These are phyloP conservation scores for Tetrapisispora iriomotensis DNA, from an alignment of 805 yeast species.

Conservation along the genomic window DNA sequence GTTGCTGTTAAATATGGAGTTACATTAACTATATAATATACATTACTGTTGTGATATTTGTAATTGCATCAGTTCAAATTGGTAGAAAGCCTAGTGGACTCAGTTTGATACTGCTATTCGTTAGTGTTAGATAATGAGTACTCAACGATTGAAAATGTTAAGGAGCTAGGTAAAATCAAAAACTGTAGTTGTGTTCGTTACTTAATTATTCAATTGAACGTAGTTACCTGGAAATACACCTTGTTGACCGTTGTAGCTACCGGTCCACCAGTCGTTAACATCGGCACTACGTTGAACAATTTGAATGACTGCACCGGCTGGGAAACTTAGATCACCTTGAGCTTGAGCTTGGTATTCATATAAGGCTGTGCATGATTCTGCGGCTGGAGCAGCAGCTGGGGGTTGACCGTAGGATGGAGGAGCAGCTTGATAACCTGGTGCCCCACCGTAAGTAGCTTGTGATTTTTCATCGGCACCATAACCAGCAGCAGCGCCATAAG, in stretches of 20 bases:
- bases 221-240: conserved; percentile 97
- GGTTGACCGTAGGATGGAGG: conserved; percentile 15
- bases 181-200: too few species aligned
- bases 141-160: too few species aligned
- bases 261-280: conserved; percentile 98
- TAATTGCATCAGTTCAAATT: too few species aligned
- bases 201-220: conserved; percentile 53
- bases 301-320: conserved; percentile 81
- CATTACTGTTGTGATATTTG: too few species aligned
- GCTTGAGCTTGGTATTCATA: conserved; percentile 92
- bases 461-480: conserved; percentile 8
- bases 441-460: conserved; percentile 6
- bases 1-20: too few species aligned
- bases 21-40: too few species aligned
- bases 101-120: too few species aligned
- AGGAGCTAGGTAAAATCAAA: too few species aligned
- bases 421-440: conserved; percentile 11
- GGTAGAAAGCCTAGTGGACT: too few species aligned
- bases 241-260: conserved; percentile 67
- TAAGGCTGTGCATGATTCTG: conserved; percentile 72
- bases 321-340: conserved; percentile 78
- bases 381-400: conserved; percentile 29
- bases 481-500: conserved; percentile 7
- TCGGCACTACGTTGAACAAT: conserved; percentile 75
- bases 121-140: too few species aligned